Evolutionary conservation across 75 land plant species (phyloP).

Genomic region (Pinus taeda): DNA sequence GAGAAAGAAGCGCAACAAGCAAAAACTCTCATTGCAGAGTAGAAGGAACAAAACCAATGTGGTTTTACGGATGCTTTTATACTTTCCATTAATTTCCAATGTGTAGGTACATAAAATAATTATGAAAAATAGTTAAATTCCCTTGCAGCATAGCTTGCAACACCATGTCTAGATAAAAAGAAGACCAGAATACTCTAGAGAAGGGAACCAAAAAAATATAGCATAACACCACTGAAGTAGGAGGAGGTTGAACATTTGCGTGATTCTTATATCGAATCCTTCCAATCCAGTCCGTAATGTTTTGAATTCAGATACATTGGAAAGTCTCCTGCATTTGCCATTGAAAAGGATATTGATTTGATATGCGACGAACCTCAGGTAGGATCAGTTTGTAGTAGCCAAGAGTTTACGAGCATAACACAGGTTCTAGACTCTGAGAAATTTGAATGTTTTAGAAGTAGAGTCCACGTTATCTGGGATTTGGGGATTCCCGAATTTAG

Average conservation of each 20-base stretch:
- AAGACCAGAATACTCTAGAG: no score
- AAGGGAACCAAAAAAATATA: constrained; percentile 54
- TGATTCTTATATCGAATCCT: constrained; percentile 66
- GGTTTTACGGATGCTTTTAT: no score
- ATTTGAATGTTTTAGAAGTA: constrained; percentile 24
- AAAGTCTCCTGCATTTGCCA: constrained; percentile 48
- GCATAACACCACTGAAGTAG: constrained; percentile 44
- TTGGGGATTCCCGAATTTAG: constrained; percentile 77
- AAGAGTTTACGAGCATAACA: constrained; percentile 70
- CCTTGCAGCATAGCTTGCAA: no score
- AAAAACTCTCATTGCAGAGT: no score
- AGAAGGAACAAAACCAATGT: no score
- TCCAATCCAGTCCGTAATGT: constrained; percentile 68
- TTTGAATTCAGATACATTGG: constrained; percentile 39
- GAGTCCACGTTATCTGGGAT: constrained; percentile 75
- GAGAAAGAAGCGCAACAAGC: no score
- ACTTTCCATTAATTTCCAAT: no score
- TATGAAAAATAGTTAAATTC: no score
- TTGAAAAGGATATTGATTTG: constrained; percentile 66
- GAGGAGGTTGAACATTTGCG: constrained; percentile 58
- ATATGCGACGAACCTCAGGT: constrained; percentile 83
- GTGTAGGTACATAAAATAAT: no score
- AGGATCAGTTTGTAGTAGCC: constrained; percentile 44
- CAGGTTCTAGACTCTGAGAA: constrained; percentile 49
- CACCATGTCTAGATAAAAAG: no score